phyloP scores from a whole-genome alignment of 1,284 basidiomycete genomes.

The Calocybe gambosa region DNA sequence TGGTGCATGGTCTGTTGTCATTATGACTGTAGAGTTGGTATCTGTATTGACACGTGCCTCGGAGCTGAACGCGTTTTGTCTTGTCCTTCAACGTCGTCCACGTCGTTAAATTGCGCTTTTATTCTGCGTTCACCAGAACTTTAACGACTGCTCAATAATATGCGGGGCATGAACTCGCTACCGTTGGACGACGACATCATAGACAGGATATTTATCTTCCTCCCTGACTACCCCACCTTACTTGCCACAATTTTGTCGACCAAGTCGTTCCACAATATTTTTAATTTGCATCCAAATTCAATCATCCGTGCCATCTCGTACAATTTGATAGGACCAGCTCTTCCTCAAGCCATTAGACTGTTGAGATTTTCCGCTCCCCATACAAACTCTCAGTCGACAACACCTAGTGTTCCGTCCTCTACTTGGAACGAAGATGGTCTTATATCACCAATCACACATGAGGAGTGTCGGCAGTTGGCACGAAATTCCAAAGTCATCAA shows the following conservation, averaged over 20 bases:
- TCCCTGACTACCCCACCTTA: slow-evolving; percentile 19
- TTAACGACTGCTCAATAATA: background rate
- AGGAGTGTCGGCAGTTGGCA: slow-evolving; percentile 19
- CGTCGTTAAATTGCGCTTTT: too few relatives aligned
- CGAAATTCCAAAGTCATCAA: slow-evolving; percentile 19
- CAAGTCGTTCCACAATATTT: slow-evolving; percentile 21
- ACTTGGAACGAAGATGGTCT: slow-evolving; percentile 16
- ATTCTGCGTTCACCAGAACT: too few relatives aligned
- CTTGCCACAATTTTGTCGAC: slow-evolving; percentile 18
- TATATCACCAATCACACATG: slow-evolving; percentile 17
- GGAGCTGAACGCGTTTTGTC: too few relatives aligned
- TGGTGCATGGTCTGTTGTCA: slow-evolving; percentile 31
- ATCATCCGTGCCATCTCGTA: slow-evolving; percentile 20
- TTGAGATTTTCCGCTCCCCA: slow-evolving; percentile 15
- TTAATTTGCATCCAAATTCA: slow-evolving; percentile 19
- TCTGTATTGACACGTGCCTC: too few relatives aligned
- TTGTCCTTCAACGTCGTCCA: too few relatives aligned
- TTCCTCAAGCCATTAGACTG: slow-evolving; percentile 21
- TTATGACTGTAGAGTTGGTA: background rate
- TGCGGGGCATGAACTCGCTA: slow-evolving; percentile 16
- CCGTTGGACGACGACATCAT: slow-evolving; percentile 22
- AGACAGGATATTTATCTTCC: slow-evolving; percentile 19
- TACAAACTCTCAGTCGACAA: background rate
- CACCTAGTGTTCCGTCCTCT: background rate
- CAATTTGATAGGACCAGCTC: slow-evolving; percentile 22